Percentiles rank a stretch among this genome's conserved stretches.
Evolutionary conservation across 75 land plant genomes (phyloP).

Genomic region (Cupressus sempervirens): DNA sequence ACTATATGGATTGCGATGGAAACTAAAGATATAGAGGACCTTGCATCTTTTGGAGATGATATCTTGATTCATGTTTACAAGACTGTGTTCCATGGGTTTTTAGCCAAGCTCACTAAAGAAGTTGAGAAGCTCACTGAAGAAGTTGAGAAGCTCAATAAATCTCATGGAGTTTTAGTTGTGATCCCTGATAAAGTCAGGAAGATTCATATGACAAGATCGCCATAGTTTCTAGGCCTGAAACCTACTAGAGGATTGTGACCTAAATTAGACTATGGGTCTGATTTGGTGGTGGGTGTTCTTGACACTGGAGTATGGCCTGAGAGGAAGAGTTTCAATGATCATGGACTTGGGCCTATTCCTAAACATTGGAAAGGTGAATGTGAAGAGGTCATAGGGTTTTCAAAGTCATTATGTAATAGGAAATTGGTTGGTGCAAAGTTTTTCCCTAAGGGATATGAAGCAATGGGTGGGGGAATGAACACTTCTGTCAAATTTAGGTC

Average conservation of each 20-base stretch:
- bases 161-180: constrained; percentile 56
- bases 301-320: constrained; percentile 98
- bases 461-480: constrained; percentile 44
- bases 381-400: constrained; percentile 48
- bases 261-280: constrained; percentile 70
- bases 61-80: constrained; percentile 57
- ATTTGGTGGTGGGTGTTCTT: constrained; percentile 75
- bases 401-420: constrained; percentile 44
- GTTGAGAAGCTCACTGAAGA: too few relatives aligned
- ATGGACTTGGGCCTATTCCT: constrained; percentile 66
- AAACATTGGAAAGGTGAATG: constrained; percentile 72
- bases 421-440: constrained; percentile 87
- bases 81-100: constrained; percentile 81
- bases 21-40: background rate
- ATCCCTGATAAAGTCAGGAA: constrained; percentile 56
- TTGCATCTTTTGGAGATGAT: constrained; percentile 3
- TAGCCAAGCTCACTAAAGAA: constrained; percentile 48
- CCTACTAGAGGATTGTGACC: constrained; percentile 67
- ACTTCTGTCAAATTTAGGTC: constrained; percentile 56
- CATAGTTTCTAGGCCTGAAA: constrained; percentile 79
- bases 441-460: constrained; percentile 78
- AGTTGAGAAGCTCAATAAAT: constrained; percentile 28
- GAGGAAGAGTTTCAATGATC: constrained; percentile 70
- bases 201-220: constrained; percentile 92
- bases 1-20: constrained; percentile 61